Base-by-base conservation (phyloP, 2,329 filamentous ascomycete genomes). In the Pseudogymnoascus sp. region DNA sequence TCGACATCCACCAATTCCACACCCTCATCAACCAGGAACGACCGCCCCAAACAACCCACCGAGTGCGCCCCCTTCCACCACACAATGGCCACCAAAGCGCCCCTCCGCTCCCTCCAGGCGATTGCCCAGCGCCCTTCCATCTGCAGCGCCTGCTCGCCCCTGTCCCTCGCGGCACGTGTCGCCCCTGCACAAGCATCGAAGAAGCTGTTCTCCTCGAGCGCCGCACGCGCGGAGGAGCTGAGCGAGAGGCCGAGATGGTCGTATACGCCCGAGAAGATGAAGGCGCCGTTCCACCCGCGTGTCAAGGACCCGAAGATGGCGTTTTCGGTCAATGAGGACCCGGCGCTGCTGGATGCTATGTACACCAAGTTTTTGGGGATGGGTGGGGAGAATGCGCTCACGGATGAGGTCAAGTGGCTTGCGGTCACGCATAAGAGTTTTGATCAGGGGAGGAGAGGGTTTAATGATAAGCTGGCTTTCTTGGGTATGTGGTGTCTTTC, bases 381-480 rank as follows among this genome's bases (percentile, higher is more conserved):
- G 53, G 85, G 82, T 50, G 90, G 89, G 62, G 83, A 89, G 67
- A 83, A 82, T 68, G 73, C 94, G 72, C 79, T 99, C 62, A 86
- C 88, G 1, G 92, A 97, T 14, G 93, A 99, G 76, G 80, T 94
- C 64, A 97, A 97, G 77, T 99, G 94, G 94, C 78, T 97, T 70
- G 92, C 92, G 30, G 84, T 99, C 61, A 99, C 94, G 66, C 94
- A 97, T 75, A 97, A 97, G 83, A 97, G 91, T 75, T 97, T 96
- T 71, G 93, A 99, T 72, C 91, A 97, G 71, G 94, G 92, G 59
- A 82, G 91, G 70, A 87, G 92, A 79, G 93, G 93, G 1, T 96
- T 93, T 77, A 99, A 99, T 73, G 93, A 97, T 70, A 84, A 90
- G 64, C 78, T 99, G 74, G 90, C 91, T n/a, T 91, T 90, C 71